Base-by-base conservation (phyloP, 805 yeast genomes). In the Candida mattraensis region DNA sequence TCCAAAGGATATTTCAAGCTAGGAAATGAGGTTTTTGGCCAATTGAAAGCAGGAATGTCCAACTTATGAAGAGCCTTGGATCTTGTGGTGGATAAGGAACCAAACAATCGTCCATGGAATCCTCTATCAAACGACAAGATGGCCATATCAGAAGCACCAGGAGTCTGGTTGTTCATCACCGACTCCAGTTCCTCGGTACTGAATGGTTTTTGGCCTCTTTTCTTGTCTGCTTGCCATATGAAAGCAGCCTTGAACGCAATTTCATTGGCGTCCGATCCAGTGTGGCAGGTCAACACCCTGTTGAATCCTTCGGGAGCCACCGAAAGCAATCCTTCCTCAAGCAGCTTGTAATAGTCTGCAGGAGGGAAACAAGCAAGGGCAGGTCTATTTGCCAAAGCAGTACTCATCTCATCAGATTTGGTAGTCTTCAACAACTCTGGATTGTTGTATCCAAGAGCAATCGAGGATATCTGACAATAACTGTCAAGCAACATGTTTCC, bases 1-100 rank as follows among this genome's bases (percentile, higher is more conserved):
- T 78, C 89, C 55, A 88, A 73, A 40, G 98, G 98, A 63, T 87
- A 89, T 63, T 80, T 69, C 64, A 87, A 80, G 33, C 74, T 52
- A 47, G 98, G 98, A 70, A 81, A 89, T 45, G 76, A 49, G 40
- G 80, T 73, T 52, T 61, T 68, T 36, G 80, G 80, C 80, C 80
- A 75, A 42, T 69, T 58, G 50, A 75, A 75, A 1, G 79, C 76
- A n/a, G 80, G 80, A 27, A 75, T 71, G 40, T 74, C 80, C 51
- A 75, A 57, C 55, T 75, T 75, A 55, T 75, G 80, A 39, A 75
- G 63, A 4, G 79, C 75, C 51, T 75, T 75, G 17, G 79, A 73
- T 42, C 79, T 58, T 8, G 80, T 75, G 16, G 77, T 69, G 3
- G 80, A 72, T 38, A 72, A 63, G 1, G 80, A 70, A 7, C 78